Evolutionary conservation across 257 asterid genomes (phyloP), one percentile per base, ranked within the genome.

Genomic region (Lycium ferocissimum): DNA sequence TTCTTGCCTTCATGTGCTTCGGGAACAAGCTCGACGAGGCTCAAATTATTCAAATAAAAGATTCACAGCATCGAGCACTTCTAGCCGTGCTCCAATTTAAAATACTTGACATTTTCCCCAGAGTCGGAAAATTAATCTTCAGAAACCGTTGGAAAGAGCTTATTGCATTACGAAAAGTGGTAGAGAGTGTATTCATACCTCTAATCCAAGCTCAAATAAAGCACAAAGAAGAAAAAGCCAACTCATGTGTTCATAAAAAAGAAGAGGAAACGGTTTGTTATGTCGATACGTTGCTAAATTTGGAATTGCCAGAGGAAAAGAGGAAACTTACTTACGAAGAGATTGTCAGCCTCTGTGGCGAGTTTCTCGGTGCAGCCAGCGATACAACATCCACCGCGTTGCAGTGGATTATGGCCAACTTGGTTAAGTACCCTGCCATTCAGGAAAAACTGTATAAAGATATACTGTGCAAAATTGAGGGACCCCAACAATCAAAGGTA

Each of bases 351-450:
- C 84, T 87, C 7, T 82, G 86, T 35, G 35, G 35, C 17, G 86
- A 87, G 63, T 87, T 85, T 54, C 85, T 87, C 12, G 69, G 20
- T 5, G 71, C 81, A 5, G 88, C 86, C 10, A 70, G 84, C 0
- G 85, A 87, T 62, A 87, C 85, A 6, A 69, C 88, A 0, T 40
- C 81, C 66, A 83, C 85, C 0, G 76, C 85, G 2, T 67, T 87
- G 53, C 81, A 88, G 20, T 88, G 87, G 90, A 85, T 85, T 15
- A 85, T 88, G 90, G 88, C 87, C n/a, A 79, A 79, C 70, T 51
- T 87, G 84, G 89, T 85, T 2, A 87, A 87, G 78, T n/a, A 82
- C 12, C 87, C 84, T 78, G 38, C 14, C 2, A 65, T 87, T 56
- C 88, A 87, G 11, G 72, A 67, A 33, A 73, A 87, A 47, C 53